These are phyloP conservation scores for Pestalotiopsis sp. DNA, from an alignment of 2,329 filamentous ascomycete genomes.

Conservation along the genomic window DNA sequence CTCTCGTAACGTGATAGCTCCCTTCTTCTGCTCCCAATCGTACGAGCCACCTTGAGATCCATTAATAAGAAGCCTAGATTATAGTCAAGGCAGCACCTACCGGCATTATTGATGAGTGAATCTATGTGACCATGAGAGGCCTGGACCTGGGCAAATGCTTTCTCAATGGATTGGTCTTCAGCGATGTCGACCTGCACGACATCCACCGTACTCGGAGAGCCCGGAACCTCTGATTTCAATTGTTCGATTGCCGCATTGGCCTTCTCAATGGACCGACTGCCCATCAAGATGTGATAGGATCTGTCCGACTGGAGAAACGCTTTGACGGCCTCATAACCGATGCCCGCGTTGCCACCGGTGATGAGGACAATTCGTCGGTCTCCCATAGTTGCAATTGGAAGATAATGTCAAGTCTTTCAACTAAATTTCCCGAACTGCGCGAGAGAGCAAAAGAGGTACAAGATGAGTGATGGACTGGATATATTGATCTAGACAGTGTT, in stretches of 20 bases:
- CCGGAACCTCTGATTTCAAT: conserved; percentile 42
- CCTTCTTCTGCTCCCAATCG: conserved; percentile 36
- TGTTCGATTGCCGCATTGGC: conserved; percentile 48
- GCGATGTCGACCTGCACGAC: conserved; percentile 55
- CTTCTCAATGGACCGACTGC: conserved; percentile 53
- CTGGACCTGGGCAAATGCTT: conserved; percentile 45
- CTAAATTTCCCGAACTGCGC: too few species aligned
- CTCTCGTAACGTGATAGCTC: conserved; percentile 36
- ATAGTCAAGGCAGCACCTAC: conserved; percentile 26
- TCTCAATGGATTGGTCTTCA: conserved; percentile 53
- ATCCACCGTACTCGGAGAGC: conserved; percentile 44
- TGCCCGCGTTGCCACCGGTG: conserved; percentile 64
- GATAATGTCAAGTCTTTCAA: background rate
- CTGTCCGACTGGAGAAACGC: conserved; percentile 48
- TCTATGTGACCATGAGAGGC: conserved; percentile 50
- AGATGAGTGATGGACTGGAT: too few species aligned
- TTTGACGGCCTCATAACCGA: conserved; percentile 61
- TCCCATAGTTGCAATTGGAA: background rate
- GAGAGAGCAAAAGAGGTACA: too few species aligned
- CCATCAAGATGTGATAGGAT: conserved; percentile 58
- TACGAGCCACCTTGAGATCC: conserved; percentile 29
- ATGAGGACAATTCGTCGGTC: conserved; percentile 49
- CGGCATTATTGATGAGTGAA: conserved; percentile 60
- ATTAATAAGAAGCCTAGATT: conserved; percentile 31
- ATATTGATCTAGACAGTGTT: too few species aligned